Evolutionary conservation across 257 asterid species (phyloP).

Genomic region (Nicotiana tomentosiformis): DNA sequence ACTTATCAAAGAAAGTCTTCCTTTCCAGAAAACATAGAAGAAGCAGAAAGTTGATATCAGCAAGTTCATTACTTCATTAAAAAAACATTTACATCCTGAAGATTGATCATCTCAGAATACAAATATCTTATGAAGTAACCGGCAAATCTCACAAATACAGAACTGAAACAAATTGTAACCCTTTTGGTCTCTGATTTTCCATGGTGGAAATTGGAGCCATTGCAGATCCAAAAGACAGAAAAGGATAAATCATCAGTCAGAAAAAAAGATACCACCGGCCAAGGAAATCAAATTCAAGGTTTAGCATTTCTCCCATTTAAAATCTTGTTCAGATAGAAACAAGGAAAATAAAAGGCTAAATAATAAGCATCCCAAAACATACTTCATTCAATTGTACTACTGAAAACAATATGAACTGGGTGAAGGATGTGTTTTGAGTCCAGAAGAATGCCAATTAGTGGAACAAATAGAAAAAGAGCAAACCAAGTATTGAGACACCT

Average conservation of each 20-base stretch:
- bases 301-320: background rate
- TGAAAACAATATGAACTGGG: background rate
- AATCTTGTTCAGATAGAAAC: background rate
- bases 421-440: background rate
- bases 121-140: background rate
- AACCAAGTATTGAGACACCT: slow-evolving; percentile 19
- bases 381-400: background rate
- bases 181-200: background rate
- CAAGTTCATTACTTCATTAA: background rate
- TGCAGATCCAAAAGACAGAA: background rate
- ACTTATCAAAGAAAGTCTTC: background rate
- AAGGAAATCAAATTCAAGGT: background rate
- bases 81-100: background rate
- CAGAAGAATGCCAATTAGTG: background rate
- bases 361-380: background rate
- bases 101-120: background rate
- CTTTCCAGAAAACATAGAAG: background rate
- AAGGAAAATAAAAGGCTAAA: background rate
- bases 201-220: background rate
- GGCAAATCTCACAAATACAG: background rate
- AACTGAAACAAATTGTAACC: background rate
- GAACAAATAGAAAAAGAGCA: background rate
- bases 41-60: background rate
- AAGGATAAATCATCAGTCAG: background rate
- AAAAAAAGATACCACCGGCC: background rate